phyloP scores from a whole-genome alignment of 1,284 basidiomycete species.

The Flammula alnicola region DNA sequence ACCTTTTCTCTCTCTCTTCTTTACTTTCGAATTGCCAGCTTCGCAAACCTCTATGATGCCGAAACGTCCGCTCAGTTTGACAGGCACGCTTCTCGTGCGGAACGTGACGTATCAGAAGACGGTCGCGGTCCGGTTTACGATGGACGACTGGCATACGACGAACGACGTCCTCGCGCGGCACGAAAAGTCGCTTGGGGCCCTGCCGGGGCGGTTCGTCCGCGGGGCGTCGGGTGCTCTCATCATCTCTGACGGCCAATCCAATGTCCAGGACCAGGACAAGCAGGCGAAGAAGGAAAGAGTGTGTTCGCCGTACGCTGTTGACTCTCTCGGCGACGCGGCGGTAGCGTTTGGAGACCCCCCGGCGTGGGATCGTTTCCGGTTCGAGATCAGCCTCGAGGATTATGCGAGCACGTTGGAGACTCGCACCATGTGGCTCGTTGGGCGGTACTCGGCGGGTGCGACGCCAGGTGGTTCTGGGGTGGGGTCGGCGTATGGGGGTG shows the following conservation, averaged over 20 bases:
- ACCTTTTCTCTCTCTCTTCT: constrained; percentile 1
- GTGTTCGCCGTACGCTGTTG: constrained; percentile 5
- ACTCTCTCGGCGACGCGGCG: constrained; percentile 8
- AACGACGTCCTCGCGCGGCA: constrained; percentile 68
- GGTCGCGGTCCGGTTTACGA: constrained; percentile 87
- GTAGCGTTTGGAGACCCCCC: constrained; percentile 11
- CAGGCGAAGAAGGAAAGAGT: constrained; percentile 1
- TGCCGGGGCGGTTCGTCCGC: constrained; percentile 19
- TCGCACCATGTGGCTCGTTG: constrained; percentile 69
- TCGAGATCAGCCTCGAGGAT: constrained; percentile 76
- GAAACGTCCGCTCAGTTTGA: constrained; percentile 42
- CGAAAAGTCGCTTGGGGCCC: constrained; percentile 19
- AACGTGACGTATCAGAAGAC: constrained; percentile 90
- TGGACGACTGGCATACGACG: constrained; percentile 94
- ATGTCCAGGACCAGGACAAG: too few relatives aligned
- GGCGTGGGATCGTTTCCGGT: constrained; percentile 62
- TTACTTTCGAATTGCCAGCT: neutral
- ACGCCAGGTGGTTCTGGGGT: constrained; percentile 30
- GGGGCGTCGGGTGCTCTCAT: neutral
- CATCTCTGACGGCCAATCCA: neutral
- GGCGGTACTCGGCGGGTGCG: constrained; percentile 53
- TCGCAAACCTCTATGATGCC: constrained; percentile 14
- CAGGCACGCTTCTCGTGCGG: constrained; percentile 78
- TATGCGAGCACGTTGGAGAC: constrained; percentile 70
- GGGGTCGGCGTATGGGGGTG: neutral